Base-by-base conservation (phyloP, 1,284 basidiomycete species). In the Ustanciosporium gigantosporum region DNA sequence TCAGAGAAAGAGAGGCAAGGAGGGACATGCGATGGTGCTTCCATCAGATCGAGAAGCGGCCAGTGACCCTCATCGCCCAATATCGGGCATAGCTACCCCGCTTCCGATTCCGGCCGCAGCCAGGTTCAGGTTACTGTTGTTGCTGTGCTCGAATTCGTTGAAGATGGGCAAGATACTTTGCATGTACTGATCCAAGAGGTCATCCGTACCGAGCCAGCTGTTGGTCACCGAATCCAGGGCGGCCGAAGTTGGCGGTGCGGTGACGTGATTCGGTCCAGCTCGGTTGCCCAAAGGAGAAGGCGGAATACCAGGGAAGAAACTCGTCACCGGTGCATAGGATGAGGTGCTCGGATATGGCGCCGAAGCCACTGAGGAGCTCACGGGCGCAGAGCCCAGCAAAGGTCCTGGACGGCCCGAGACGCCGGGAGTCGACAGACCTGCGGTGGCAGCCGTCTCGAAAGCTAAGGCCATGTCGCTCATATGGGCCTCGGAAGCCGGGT, bases 101-200 rank as follows among this genome's bases (percentile, higher is more conserved):
- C 48, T 52, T 7, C 52, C 52, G 17, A 62, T 62, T 9, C 45
- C 34, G 23, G 55, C 39, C 14, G 32, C 9, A 11, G 32, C 32
- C n/a, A n/a, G n/a, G 17, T 36, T 36, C 51, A 55, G 55, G 40
- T 34, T 56, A 46, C 41, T 56, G 48, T 56, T 56, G 31, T 47
- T 56, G 6, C 44, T 45, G 25, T 62, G 59, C n/a, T 62, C 59
- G 29, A 62, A 62, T 31, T 62, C 59, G 29, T 62, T 62, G 25
- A 62, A 62, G 41, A 62, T 62, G 16, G 59, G 59, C 32, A 62
- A 21, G 36, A 62, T 62, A 31, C 59, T 62, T 29, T 62, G 59
- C 59, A 62, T 62, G 48, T 62, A 62, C 34, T 47, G 45, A 16
- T 62, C 59, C 35, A 62, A 29, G 31, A 62, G 38, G 17, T 62